Evolutionary conservation across 1,284 basidiomycete species (phyloP).

Genomic region (Cryptococcus maquisensis): DNA sequence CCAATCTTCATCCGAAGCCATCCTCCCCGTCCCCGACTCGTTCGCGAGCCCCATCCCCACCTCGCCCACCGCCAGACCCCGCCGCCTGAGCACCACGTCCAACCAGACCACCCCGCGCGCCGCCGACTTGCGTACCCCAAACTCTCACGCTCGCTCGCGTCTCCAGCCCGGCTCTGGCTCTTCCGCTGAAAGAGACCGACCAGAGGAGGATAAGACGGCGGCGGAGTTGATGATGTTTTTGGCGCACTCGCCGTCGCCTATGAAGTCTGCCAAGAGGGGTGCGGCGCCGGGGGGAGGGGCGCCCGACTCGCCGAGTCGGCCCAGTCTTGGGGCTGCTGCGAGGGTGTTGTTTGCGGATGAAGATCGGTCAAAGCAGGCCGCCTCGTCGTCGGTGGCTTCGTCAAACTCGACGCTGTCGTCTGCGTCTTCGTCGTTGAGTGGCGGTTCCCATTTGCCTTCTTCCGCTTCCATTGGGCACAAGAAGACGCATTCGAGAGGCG

Average conservation of each 20-base stretch:
- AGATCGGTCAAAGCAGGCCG: background rate
- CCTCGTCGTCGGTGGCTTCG: background rate
- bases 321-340: constrained; percentile 25
- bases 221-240: constrained; percentile 50
- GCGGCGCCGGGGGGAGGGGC: constrained; percentile 1
- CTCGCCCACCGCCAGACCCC: constrained; percentile 6
- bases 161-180: constrained; percentile 1
- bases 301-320: constrained; percentile 6
- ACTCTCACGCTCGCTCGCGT: constrained; percentile 7
- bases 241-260: constrained; percentile 43
- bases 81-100: background rate
- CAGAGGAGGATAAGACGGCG: constrained; percentile 43
- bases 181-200: constrained; percentile 3
- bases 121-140: constrained; percentile 8
- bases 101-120: constrained; percentile 2
- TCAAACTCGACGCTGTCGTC: background rate
- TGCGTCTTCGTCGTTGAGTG: no score
- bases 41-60: constrained; percentile 3
- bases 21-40: constrained; percentile 15
- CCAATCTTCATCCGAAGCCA: constrained; percentile 1
- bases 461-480: background rate
- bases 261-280: constrained; percentile 3
- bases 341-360: constrained; percentile 42
- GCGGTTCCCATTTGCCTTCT: background rate
- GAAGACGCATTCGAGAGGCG: background rate